These are phyloP conservation scores for Ceratobasidium theobromae DNA, from an alignment of 1,284 basidiomycete species.

Conservation along the genomic window DNA sequence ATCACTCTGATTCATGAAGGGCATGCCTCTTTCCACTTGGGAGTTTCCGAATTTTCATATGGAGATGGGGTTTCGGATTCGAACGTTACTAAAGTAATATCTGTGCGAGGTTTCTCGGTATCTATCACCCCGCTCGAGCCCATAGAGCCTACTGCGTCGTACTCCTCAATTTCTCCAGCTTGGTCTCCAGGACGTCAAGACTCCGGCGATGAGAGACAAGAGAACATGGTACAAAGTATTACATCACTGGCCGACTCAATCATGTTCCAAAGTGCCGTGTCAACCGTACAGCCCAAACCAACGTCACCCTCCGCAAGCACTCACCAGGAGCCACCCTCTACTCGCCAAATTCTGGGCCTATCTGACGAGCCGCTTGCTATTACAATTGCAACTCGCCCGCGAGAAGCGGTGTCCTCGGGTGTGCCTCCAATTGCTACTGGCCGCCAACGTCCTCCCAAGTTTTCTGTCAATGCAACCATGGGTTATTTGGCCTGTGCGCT, in stretches of 20 bases:
- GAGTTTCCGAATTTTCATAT: conserved; percentile 61
- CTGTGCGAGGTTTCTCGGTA: conserved; percentile 33
- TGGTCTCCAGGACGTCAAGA: conserved; percentile 21
- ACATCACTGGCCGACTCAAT: conserved; percentile 55
- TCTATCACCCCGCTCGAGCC: conserved; percentile 32
- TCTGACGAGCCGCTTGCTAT: conserved; percentile 50
- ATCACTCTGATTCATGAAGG: conserved; percentile 66
- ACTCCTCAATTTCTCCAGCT: conserved; percentile 17
- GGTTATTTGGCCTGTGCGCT: conserved; percentile 24
- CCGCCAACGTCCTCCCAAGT: conserved; percentile 27
- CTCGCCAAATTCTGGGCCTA: conserved; percentile 11
- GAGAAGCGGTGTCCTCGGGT: conserved; percentile 49
- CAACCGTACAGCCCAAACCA: conserved; percentile 42
- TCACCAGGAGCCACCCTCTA: conserved; percentile 25
- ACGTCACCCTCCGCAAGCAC: conserved; percentile 20
- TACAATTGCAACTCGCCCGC: conserved; percentile 57
- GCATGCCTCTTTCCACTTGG: conserved; percentile 61
- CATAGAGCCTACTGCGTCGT: not conserved
- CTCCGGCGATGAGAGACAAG: conserved; percentile 39
- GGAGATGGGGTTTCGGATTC: conserved; percentile 37
- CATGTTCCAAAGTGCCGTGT: conserved; percentile 75
- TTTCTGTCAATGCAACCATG: conserved; percentile 15
- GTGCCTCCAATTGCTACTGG: conserved; percentile 42
- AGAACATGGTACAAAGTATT: conserved; percentile 74
- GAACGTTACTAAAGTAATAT: conserved; percentile 24